Evolutionary conservation across 495 filamentous ascomycete species (phyloP).

Genomic region (Trichodelitschia bisporula): DNA sequence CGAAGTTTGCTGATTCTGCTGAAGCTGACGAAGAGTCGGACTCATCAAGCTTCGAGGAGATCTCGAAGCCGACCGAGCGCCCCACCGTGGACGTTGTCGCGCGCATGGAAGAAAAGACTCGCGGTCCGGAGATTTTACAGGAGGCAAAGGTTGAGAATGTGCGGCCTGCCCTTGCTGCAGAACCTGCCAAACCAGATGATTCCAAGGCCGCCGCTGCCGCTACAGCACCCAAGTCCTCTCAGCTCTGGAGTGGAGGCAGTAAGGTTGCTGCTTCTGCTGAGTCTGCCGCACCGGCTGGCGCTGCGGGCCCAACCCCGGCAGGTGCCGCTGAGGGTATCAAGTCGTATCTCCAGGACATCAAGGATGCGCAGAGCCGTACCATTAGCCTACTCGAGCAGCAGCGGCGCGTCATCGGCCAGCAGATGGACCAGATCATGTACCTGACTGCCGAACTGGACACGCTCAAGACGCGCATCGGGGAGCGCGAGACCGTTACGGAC

Average conservation of each 20-base stretch:
- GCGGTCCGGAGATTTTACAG: conserved; percentile 3
- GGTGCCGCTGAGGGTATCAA: conserved; percentile 14
- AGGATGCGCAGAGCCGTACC: conserved; percentile 7
- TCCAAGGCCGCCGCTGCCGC: conserved; percentile 17
- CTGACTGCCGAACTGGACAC: conserved; percentile 44
- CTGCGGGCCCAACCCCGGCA: conserved; percentile 9
- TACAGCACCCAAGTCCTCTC: conserved; percentile 8
- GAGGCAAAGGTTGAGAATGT: conserved; percentile 3
- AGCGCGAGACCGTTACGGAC: conserved; percentile 17
- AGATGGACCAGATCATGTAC: conserved; percentile 34
- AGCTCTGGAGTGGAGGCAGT: too few species aligned
- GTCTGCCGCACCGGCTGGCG: conserved; percentile 7
- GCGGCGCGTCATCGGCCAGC: conserved; percentile 31
- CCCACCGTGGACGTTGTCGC: conserved; percentile 7
- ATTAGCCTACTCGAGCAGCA: conserved; percentile 31
- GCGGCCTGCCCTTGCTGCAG: conserved; percentile 8
- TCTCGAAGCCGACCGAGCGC: conserved; percentile 37
- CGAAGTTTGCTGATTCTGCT: conserved; percentile 58
- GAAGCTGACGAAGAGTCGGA: conserved; percentile 33
- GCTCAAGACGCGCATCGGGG: conserved; percentile 32
- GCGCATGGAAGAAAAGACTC: conserved; percentile 10
- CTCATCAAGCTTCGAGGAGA: conserved; percentile 60
- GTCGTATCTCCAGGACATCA: conserved; percentile 32
- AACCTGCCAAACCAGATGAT: conserved; percentile 12
- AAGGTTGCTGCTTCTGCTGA: too few species aligned